Conservation (phyloP, 139 green algal genomes). For the Chlamydomonas asymmetrica region DNA sequence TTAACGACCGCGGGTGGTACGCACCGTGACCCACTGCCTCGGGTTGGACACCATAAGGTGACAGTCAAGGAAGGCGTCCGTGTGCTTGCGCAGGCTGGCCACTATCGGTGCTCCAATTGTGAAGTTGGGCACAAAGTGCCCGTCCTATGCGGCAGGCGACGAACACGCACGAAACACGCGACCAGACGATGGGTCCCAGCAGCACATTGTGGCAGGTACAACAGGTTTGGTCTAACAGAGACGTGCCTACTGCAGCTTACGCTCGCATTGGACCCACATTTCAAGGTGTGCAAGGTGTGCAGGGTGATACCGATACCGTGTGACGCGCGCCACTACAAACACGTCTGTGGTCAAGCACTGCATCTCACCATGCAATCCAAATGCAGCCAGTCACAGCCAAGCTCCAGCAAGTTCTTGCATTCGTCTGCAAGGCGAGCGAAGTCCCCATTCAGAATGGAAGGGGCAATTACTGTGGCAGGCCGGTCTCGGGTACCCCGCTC, state of each 20-base stretch:
- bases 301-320: too few species aligned
- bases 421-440: slow-evolving; percentile 84
- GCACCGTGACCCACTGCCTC: slow-evolving; percentile 68
- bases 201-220: too few species aligned
- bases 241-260: too few species aligned
- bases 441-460: slow-evolving; percentile 86
- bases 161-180: too few species aligned
- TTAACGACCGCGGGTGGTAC: neutral
- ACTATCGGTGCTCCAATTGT: slow-evolving; percentile 90
- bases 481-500: slow-evolving; percentile 24
- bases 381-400: slow-evolving; percentile 82
- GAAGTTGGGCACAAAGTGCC: slow-evolving; percentile 95
- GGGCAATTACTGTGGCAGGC: slow-evolving; percentile 63
- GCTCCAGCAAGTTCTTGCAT: slow-evolving; percentile 70
- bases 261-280: too few species aligned
- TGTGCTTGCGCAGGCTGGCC: slow-evolving; percentile 76
- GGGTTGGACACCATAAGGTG: slow-evolving; percentile 77
- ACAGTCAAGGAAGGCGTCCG: slow-evolving; percentile 86
- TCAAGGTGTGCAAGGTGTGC: too few species aligned
- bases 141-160: slow-evolving; percentile 55
- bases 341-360: too few species aligned
- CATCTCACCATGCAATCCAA: slow-evolving; percentile 62
- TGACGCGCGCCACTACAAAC: too few species aligned
- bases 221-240: neutral
- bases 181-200: too few species aligned